Conservation (phyloP, 768 basidiomycete genomes). For the Termitomyces sp. region DNA sequence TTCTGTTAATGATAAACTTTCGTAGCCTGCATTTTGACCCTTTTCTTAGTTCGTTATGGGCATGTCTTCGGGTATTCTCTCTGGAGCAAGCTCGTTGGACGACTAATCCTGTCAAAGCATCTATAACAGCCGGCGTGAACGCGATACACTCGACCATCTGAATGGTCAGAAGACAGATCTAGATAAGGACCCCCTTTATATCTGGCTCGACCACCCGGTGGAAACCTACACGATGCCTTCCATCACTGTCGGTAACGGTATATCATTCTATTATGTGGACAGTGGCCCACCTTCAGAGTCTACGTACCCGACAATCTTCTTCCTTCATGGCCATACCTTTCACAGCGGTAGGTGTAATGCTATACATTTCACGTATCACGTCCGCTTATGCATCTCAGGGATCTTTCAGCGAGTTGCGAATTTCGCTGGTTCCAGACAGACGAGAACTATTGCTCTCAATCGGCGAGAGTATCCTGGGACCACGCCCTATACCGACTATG, state of each 20-base stretch:
- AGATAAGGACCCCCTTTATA: background rate
- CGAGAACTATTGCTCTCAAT: conserved; percentile 31
- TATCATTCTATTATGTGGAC: conserved; percentile 27
- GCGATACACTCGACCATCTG: too few species aligned
- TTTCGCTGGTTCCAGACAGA: conserved; percentile 15
- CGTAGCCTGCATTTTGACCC: background rate
- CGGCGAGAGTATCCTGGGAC: conserved; percentile 34
- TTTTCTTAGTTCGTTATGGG: background rate
- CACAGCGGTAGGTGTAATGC: background rate
- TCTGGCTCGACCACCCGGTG: background rate
- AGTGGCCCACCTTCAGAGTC: conserved; percentile 22
- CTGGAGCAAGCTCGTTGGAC: background rate
- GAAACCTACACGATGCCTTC: background rate
- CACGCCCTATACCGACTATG: conserved; percentile 28
- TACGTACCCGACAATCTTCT: conserved; percentile 24
- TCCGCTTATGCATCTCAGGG: conserved; percentile 14
- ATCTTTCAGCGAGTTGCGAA: conserved; percentile 23
- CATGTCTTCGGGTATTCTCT: too few species aligned
- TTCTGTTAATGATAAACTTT: background rate
- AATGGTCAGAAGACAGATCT: background rate
- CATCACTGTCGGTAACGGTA: background rate
- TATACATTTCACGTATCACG: conserved; percentile 16
- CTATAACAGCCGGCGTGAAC: background rate
- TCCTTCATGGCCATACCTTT: conserved; percentile 29
- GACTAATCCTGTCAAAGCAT: background rate